Evolutionary conservation across 1,139 yeast genomes (phyloP).

Genomic region (Suhomyces ambrosiae): DNA sequence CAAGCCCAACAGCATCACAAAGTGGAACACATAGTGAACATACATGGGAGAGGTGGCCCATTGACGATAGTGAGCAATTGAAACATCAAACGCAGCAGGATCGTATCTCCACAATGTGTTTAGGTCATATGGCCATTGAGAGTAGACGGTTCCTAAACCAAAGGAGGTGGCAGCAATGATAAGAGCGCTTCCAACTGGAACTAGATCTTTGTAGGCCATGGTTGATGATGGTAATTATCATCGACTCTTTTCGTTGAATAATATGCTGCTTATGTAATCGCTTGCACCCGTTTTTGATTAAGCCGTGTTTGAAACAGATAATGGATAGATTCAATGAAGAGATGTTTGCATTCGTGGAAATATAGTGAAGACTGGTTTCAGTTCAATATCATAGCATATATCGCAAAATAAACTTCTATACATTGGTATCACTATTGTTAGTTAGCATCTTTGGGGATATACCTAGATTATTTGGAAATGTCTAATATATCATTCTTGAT

Average conservation of each 20-base stretch:
- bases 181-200: slow-evolving; percentile 53
- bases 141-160: slow-evolving; percentile 74
- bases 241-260: not conserved
- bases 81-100: slow-evolving; percentile 58
- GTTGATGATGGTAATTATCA: not conserved
- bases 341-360: too few species aligned
- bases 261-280: not conserved
- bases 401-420: too few species aligned
- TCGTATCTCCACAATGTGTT: slow-evolving; percentile 67
- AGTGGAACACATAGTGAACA: slow-evolving; percentile 64
- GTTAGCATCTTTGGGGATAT: too few species aligned
- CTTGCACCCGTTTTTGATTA: too few species aligned
- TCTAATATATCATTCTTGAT: too few species aligned
- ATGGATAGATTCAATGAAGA: too few species aligned
- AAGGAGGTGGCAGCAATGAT: slow-evolving; percentile 62
- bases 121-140: slow-evolving; percentile 82
- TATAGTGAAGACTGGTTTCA: too few species aligned
- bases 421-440: too few species aligned
- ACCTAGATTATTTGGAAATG: too few species aligned
- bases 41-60: slow-evolving; percentile 68
- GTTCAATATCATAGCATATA: too few species aligned
- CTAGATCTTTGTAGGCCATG: slow-evolving; percentile 46
- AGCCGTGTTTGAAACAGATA: too few species aligned
- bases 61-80: slow-evolving; percentile 70
- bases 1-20: slow-evolving; percentile 61